These are phyloP conservation scores for Suillus hirtellus DNA, from an alignment of 768 basidiomycete species.

Conservation along the genomic window DNA sequence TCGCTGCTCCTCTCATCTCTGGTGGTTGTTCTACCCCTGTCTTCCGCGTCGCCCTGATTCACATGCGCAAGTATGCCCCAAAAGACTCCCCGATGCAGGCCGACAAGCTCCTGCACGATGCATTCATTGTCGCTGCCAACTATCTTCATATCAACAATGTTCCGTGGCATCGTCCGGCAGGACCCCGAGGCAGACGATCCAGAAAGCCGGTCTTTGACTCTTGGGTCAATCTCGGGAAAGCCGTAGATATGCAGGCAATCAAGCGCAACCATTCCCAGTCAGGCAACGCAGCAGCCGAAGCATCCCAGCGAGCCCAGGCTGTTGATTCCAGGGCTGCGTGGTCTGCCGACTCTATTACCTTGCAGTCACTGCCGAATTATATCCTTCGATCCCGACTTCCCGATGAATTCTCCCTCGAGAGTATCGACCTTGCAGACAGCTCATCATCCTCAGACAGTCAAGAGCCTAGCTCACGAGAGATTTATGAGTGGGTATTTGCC, in stretches of 20 bases:
- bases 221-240: neutral
- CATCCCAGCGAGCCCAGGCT: neutral
- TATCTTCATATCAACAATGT: neutral
- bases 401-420: neutral
- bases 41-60: neutral
- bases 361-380: neutral
- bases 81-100: neutral
- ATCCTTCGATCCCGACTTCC: neutral
- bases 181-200: neutral
- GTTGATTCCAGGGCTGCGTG: neutral
- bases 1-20: neutral
- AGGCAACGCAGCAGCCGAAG: neutral
- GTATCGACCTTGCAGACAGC: neutral
- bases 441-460: no score
- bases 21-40: neutral
- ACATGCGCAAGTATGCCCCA: neutral
- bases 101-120: neutral
- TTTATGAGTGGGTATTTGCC: neutral
- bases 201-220: neutral
- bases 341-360: neutral
- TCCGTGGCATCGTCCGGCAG: neutral
- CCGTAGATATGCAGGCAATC: neutral
- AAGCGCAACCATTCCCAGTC: no score
- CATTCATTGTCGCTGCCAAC: neutral
- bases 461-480: no score